phyloP scores from a whole-genome alignment of 331 rosid species.

The Quercus phellos region DNA sequence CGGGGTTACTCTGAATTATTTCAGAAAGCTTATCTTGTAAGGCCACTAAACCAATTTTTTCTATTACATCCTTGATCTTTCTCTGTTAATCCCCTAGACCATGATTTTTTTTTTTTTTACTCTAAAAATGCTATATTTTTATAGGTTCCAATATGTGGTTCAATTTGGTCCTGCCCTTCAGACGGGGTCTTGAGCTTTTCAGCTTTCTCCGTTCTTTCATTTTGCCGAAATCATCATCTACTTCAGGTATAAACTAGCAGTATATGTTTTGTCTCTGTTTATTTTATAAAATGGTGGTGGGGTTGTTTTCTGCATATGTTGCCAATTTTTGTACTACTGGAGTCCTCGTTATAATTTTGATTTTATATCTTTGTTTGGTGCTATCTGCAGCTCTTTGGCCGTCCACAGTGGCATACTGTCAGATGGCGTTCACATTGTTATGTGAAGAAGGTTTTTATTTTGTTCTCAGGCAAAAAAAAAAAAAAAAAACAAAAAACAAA shows the following conservation, averaged over 20 bases:
- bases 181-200: conserved; percentile 81
- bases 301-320: neutral
- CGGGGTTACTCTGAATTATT: conserved; percentile 80
- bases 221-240: conserved; percentile 81
- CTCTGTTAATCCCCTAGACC: neutral
- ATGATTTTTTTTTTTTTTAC: neutral
- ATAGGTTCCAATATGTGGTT: conserved; percentile 81
- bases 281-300: neutral
- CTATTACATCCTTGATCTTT: neutral
- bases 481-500: neutral
- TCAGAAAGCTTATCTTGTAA: conserved; percentile 78
- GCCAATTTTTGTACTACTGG: neutral
- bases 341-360: neutral
- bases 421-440: conserved; percentile 68
- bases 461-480: neutral
- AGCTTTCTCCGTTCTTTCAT: conserved; percentile 82
- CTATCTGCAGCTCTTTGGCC: conserved; percentile 62
- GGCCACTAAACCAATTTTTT: conserved; percentile 16
- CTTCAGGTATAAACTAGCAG: conserved; percentile 52
- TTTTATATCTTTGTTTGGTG: conserved; percentile 5
- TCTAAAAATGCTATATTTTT: conserved; percentile 1
- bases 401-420: conserved; percentile 92
- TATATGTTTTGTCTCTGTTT: neutral
- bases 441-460: conserved; percentile 55
- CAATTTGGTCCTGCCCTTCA: conserved; percentile 81